phyloP scores from a whole-genome alignment of 2,329 filamentous ascomycete genomes.

The Cladophialophora chaetospira region DNA sequence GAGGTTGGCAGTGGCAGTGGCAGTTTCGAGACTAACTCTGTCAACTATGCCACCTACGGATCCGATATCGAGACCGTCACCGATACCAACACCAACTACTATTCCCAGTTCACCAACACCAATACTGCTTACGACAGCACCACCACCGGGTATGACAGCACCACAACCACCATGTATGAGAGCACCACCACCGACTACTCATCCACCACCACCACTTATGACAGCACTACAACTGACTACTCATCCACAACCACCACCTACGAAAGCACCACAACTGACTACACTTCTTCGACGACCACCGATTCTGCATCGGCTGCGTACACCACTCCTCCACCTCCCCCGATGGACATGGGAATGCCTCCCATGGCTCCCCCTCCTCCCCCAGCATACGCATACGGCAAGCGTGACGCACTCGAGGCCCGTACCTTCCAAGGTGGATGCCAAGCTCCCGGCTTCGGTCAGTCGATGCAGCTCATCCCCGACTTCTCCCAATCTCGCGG shows the following conservation, averaged over 20 bases:
- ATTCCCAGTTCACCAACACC: neutral
- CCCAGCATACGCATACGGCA: too few species aligned
- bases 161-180: too few species aligned
- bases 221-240: slow-evolving; percentile 6
- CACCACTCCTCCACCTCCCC: slow-evolving; percentile 1
- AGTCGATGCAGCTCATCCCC: slow-evolving; percentile 26
- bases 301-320: neutral
- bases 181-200: slow-evolving; percentile 1
- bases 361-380: too few species aligned
- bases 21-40: slow-evolving; percentile 2
- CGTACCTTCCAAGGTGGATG: slow-evolving; percentile 13
- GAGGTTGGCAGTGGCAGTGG: slow-evolving; percentile 12
- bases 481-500: slow-evolving; percentile 24
- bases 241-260: neutral
- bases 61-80: slow-evolving; percentile 4
- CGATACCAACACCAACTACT: slow-evolving; percentile 2
- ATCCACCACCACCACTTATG: neutral
- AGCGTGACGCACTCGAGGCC: neutral
- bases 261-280: neutral
- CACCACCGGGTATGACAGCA: too few species aligned
- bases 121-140: too few species aligned
- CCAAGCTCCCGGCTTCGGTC: slow-evolving; percentile 18
- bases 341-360: neutral
- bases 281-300: neutral
- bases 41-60: slow-evolving; percentile 9